phyloP scores from a whole-genome alignment of 176 grass and related monocot genomes.

The Rhynchospora tenuis region DNA sequence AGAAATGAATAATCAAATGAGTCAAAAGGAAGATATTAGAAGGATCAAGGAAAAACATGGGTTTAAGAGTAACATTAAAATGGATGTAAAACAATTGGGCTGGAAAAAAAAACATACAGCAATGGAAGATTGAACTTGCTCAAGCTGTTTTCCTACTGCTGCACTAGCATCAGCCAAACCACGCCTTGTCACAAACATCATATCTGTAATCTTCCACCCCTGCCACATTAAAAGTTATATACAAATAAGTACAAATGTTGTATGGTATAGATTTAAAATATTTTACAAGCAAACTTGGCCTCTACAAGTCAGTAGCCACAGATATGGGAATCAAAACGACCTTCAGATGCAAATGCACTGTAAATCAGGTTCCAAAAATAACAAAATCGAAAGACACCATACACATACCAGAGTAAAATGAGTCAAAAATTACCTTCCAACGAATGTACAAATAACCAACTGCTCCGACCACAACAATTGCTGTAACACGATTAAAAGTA shows the following conservation, averaged over 20 bases:
- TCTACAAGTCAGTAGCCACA: neutral
- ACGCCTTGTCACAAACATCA: conserved; percentile 92
- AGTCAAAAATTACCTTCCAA: conserved; percentile 65
- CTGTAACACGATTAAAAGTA: conserved; percentile 27
- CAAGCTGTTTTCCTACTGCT: conserved; percentile 69
- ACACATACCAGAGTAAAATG: neutral
- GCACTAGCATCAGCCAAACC: conserved; percentile 70
- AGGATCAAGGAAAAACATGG: neutral
- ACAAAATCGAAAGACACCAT: conserved; percentile 3
- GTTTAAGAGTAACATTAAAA: neutral
- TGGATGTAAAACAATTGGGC: neutral
- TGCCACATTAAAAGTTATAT: conserved; percentile 26
- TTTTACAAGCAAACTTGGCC: conserved; percentile 2
- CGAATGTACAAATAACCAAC: conserved; percentile 78
- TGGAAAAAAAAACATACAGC: conserved; percentile 46
- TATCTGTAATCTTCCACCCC: conserved; percentile 91
- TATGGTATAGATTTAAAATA: neutral
- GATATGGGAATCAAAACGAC: neutral
- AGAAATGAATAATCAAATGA: neutral
- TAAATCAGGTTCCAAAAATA: conserved; percentile 14
- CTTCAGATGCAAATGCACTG: neutral
- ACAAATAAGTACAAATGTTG: conserved; percentile 1
- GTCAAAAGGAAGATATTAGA: neutral
- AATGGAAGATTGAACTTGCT: conserved; percentile 76
- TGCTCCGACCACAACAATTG: conserved; percentile 63